phyloP scores from a whole-genome alignment of 2,329 filamentous ascomycete species.

The Colletotrichum destructivum region DNA sequence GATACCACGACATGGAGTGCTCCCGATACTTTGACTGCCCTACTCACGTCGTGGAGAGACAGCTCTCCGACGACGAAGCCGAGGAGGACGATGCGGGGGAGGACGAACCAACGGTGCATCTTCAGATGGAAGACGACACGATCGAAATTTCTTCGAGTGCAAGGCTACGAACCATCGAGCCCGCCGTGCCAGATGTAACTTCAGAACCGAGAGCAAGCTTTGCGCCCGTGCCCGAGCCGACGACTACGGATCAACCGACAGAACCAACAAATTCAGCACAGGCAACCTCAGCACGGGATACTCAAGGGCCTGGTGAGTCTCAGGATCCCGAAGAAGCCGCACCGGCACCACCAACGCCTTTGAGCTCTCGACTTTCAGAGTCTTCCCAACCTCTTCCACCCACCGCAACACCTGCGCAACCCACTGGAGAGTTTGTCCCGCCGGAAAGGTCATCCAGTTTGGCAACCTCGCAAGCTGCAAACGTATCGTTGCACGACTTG shows the following conservation, averaged over 20 bases:
- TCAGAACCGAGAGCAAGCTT: conserved; percentile 36
- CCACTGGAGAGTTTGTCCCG: conserved; percentile 34
- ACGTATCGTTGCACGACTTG: conserved; percentile 18
- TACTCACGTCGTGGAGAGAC: conserved; percentile 60
- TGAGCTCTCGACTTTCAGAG: conserved; percentile 38
- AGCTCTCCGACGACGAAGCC: conserved; percentile 50
- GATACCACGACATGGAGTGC: conserved; percentile 61
- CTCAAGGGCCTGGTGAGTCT: conserved; percentile 34
- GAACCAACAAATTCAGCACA: conserved; percentile 33
- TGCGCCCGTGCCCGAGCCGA: conserved; percentile 40
- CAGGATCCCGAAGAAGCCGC: conserved; percentile 41
- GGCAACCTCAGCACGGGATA: conserved; percentile 39
- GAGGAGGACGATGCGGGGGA: conserved; percentile 33
- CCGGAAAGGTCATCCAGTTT: conserved; percentile 39
- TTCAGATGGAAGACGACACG: conserved; percentile 15
- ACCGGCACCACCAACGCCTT: conserved; percentile 34
- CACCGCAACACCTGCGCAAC: conserved; percentile 36
- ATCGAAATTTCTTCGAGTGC: conserved; percentile 6
- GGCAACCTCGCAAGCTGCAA: conserved; percentile 17
- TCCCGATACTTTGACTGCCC: conserved; percentile 65
- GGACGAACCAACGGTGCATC: conserved; percentile 20
- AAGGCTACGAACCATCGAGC: conserved; percentile 1
- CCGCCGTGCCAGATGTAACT: conserved; percentile 5
- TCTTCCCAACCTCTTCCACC: conserved; percentile 39
- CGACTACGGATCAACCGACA: conserved; percentile 21